Base-by-base conservation (phyloP, 2,329 filamentous ascomycete species). In the Verticillium nonalfalfae region DNA sequence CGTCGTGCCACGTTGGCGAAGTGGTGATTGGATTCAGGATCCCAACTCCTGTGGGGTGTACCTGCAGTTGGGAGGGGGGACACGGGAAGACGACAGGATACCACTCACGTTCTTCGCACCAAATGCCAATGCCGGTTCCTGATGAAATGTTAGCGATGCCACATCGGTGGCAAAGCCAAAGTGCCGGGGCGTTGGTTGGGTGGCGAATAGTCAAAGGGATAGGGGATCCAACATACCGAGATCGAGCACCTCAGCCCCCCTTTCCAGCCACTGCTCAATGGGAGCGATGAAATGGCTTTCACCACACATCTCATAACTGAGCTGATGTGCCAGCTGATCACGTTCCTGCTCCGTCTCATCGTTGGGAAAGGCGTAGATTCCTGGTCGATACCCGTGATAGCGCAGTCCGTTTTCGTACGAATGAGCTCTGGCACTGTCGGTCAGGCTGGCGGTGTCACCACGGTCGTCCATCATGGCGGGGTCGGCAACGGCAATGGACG, bases 101-200 rank as follows among this genome's bases (percentile, higher is more conserved):
- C 21, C 56, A 75, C 80, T 74, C 70, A 82, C 80, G 68, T 64
- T 82, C 77, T 56, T 81, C 75, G 55, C 76, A 78, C 81, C 81
- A 83, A 62, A 77, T 78, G 2, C 81, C 81, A 10, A 80, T 82
- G 11, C 81, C 81, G 5, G 80, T 82, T 21, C 79, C 79, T 81
- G 15, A 26, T n/a, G 45, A 10, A 18, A 50, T n/a, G 18, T 50
- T 50, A 50, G 45, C 45, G 45, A 50, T 21, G 9, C n/a, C 7
- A 3, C 45, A 18, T 10, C 2, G 18, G 45, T 50, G 45, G 45
- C 45, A 18, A 50, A 2, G 18, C n/a, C 45, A 50, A 26, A 50
- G n/a, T 50, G n/a, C n/a, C 45, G 45, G 45, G 45, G 45, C 26
- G 45, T n/a, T 18, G 45, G 21, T n/a, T n/a, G 45, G n/a, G 45